Evolutionary conservation across 768 basidiomycete genomes (phyloP), one percentile per base, ranked within the genome.

Genomic region (Boletus fagicola): DNA sequence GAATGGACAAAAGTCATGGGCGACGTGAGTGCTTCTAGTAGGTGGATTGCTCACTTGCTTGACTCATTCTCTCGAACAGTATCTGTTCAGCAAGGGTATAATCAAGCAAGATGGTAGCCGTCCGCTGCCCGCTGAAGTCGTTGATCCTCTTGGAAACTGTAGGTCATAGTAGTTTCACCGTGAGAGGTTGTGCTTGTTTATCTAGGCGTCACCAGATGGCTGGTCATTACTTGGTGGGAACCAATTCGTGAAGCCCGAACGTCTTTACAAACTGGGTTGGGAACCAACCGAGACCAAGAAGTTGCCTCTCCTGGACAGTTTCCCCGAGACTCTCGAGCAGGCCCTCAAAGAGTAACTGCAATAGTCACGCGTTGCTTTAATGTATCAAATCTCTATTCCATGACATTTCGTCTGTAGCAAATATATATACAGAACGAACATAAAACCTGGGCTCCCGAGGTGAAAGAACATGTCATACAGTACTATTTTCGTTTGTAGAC

Each of bases 171-270:
- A 7, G 7, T 43, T 49, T 13, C 36, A 13, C 22, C 33, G 7
- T 2, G 10, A 16, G 28, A 10, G 18, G 20, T 2, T 24, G n/a
- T 36, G n/a, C 16, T 49, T 26, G 28, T 11, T 60, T 39, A 54
- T 43, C 33, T 50, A 18, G 26, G 30, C 55, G 5, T 31, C 13
- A 28, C 18, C 35, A 78, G 78, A 68, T 39, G 76, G 74, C 10
- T 79, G 76, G 78, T 75, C 70, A 11, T 58, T 77, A 15, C 54
- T 78, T 15, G 78, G 75, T 3, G 72, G 76, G 5, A 80, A 75
- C 55, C 66, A 67, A 10, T 71, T 73, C 45, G 73, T 68, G n/a
- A 71, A 67, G 30, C 58, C 74, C 1, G 65, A 72, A 26, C 72
- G 74, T 4, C 66, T 78, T 28, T 69, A 69, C 43, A 73, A 62